phyloP scores from a whole-genome alignment of 2,329 filamentous ascomycete species.

The Capronia coronata region DNA sequence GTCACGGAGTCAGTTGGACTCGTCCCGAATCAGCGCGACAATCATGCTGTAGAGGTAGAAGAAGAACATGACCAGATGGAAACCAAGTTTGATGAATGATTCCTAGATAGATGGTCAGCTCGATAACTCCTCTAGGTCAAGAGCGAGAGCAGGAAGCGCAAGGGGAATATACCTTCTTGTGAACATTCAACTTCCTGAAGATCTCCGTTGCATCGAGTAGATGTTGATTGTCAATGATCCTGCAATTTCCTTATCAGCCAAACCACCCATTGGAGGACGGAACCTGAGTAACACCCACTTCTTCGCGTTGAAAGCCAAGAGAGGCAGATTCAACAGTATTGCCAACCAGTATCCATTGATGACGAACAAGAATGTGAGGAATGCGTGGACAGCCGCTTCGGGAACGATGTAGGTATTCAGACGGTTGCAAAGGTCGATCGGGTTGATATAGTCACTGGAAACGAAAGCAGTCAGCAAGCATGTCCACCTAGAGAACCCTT shows the following conservation, averaged over 20 bases:
- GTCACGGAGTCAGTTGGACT: conserved; percentile 62
- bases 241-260: conserved; percentile 37
- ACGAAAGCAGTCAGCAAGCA: conserved; percentile 1
- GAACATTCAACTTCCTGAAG: conserved; percentile 96
- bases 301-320: conserved; percentile 91
- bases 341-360: conserved; percentile 99
- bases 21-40: conserved; percentile 91
- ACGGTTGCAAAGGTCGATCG: conserved; percentile 99
- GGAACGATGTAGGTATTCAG: conserved; percentile 99
- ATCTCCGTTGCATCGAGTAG: conserved; percentile 97
- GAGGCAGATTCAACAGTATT: conserved; percentile 81
- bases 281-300: conserved; percentile 60
- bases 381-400: conserved; percentile 93
- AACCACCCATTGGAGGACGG: background rate
- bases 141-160: no score
- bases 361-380: conserved; percentile 90
- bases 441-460: conserved; percentile 95
- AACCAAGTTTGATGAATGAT: conserved; percentile 97
- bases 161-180: conserved; percentile 71
- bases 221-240: conserved; percentile 95
- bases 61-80: conserved; percentile 99
- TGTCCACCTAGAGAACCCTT: background rate
- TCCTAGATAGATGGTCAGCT: conserved; percentile 53
- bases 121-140: background rate
- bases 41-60: conserved; percentile 99